phyloP scores from a whole-genome alignment of 345 rosid species.

The Eucalyptus caleyi region DNA sequence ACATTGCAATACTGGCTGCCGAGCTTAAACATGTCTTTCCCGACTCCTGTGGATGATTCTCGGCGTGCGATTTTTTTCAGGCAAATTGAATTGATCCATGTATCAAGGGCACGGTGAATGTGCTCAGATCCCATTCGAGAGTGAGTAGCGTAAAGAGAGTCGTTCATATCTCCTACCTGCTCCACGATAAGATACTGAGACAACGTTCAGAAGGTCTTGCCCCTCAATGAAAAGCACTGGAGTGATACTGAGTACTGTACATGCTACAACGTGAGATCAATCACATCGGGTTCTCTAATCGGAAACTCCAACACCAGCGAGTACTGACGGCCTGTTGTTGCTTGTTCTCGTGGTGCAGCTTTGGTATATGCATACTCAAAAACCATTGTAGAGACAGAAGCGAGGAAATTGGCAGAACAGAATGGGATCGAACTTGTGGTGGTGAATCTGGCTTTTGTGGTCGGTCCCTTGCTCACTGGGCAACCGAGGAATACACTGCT shows the following conservation, averaged over 20 bases:
- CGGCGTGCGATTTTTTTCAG: constrained; percentile 7
- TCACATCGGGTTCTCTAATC: neutral
- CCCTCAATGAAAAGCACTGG: constrained; percentile 84
- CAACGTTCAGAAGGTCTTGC: constrained; percentile 36
- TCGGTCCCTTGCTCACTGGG: constrained; percentile 73
- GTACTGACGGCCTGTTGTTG: neutral
- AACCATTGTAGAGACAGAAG: constrained; percentile 63
- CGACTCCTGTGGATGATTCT: neutral
- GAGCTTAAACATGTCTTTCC: neutral
- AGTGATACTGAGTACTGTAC: constrained; percentile 68
- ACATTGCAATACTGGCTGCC: neutral
- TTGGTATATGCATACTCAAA: constrained; percentile 87
- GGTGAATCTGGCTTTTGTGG: constrained; percentile 75
- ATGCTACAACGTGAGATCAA: constrained; percentile 22
- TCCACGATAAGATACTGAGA: constrained; percentile 55
- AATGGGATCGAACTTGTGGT: constrained; percentile 57
- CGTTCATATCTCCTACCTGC: constrained; percentile 82
- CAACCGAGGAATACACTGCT: constrained; percentile 74
- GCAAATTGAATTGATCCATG: constrained; percentile 59
- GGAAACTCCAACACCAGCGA: neutral
- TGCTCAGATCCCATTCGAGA: constrained; percentile 49
- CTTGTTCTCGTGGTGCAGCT: constrained; percentile 22
- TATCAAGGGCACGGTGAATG: constrained; percentile 64
- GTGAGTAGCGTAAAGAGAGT: constrained; percentile 37
- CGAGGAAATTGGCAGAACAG: constrained; percentile 66